phyloP scores from a whole-genome alignment of 495 filamentous ascomycete genomes.

The Saxophila tyrrhenica region DNA sequence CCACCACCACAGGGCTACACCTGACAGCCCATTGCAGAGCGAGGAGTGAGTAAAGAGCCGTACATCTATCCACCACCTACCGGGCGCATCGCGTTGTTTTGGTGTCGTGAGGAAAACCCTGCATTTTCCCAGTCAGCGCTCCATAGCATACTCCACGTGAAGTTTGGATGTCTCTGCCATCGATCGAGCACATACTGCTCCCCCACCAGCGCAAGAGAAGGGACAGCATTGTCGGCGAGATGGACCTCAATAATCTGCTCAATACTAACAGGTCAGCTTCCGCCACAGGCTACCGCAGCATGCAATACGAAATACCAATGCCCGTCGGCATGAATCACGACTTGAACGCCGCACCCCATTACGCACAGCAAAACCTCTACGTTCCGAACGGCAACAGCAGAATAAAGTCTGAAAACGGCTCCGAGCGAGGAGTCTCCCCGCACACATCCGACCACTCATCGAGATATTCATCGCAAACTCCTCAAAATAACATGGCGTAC shows the following conservation, averaged over 20 bases:
- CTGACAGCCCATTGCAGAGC: constrained; percentile 11
- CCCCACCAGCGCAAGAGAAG: constrained; percentile 17
- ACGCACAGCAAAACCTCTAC: constrained; percentile 21
- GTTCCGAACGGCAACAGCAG: constrained; percentile 27
- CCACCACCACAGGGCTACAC: not conserved
- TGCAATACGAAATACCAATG: constrained; percentile 27
- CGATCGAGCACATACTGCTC: constrained; percentile 13
- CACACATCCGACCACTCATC: constrained; percentile 57
- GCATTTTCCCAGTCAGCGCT: not conserved
- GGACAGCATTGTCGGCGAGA: constrained; percentile 15
- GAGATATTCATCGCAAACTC: constrained; percentile 43
- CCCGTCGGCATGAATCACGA: constrained; percentile 21
- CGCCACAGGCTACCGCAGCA: constrained; percentile 15
- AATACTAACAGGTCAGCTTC: constrained; percentile 20
- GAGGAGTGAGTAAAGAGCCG: constrained; percentile 12
- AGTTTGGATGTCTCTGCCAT: constrained; percentile 18
- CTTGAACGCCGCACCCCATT: constrained; percentile 24
- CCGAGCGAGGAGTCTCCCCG: constrained; percentile 59
- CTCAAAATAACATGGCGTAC: constrained; percentile 36
- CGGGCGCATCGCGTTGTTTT: constrained; percentile 6
- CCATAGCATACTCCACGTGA: not conserved
- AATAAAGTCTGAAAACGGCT: constrained; percentile 43
- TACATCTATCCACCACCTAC: constrained; percentile 5
- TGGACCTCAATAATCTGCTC: constrained; percentile 18
- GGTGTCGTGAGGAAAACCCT: not conserved